phyloP scores from a whole-genome alignment of 2,329 filamentous ascomycete genomes.

The Calonectria pseudoturangicola region DNA sequence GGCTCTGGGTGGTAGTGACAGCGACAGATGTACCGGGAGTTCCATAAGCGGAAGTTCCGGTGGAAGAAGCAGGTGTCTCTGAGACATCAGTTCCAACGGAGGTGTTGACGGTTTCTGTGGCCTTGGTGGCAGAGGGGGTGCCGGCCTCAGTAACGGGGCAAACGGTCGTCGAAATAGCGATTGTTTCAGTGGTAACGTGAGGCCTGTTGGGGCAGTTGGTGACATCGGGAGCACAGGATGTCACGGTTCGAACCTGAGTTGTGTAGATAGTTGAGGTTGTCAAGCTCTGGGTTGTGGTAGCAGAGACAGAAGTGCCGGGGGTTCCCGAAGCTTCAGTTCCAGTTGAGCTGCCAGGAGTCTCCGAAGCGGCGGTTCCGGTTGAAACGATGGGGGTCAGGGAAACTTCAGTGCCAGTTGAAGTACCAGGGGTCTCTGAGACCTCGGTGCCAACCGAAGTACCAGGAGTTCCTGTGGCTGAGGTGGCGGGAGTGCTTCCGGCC shows the following conservation, averaged over 20 bases:
- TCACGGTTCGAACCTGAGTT: neutral
- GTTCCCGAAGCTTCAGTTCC: neutral
- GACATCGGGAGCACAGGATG: neutral
- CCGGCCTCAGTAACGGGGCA: neutral
- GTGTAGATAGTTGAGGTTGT: neutral
- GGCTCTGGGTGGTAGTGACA: constrained; percentile 31
- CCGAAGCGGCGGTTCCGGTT: neutral
- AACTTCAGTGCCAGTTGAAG: constrained; percentile 25
- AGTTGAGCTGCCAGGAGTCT: neutral
- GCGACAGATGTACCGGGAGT: neutral
- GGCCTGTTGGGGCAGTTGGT: constrained; percentile 4
- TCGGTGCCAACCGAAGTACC: too few species aligned
- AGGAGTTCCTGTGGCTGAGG: too few species aligned
- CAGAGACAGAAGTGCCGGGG: neutral
- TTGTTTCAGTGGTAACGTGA: neutral
- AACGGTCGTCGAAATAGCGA: neutral
- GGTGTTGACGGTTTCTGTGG: neutral
- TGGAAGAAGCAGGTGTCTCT: neutral
- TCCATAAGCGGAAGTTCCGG: neutral
- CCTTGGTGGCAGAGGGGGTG: neutral
- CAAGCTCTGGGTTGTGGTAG: neutral
- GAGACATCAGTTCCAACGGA: neutral
- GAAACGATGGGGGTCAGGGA: too few species aligned
- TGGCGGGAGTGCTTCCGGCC: neutral
- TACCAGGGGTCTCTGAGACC: too few species aligned